phyloP scores from a whole-genome alignment of 1,284 basidiomycete genomes.

The Thelephora terrestris region DNA sequence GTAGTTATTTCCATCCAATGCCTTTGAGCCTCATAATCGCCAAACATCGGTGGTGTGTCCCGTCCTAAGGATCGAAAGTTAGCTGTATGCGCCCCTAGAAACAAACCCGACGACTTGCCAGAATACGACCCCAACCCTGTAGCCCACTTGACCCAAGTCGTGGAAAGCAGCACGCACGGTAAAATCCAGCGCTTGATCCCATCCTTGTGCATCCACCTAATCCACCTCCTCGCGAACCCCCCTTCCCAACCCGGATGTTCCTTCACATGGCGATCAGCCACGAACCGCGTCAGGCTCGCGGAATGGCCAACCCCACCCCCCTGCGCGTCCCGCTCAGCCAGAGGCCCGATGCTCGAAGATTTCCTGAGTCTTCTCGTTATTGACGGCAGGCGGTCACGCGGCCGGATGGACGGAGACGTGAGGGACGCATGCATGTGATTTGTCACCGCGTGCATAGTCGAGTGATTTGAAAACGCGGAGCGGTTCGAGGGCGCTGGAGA shows the following conservation, averaged over 20 bases:
- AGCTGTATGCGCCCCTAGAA: constrained; percentile 3
- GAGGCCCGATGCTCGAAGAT: not conserved
- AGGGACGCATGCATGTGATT: constrained; percentile 11
- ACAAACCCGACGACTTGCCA: constrained; percentile 37
- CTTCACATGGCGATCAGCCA: constrained; percentile 3
- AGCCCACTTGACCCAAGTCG: constrained; percentile 54
- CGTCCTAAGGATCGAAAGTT: constrained; percentile 35
- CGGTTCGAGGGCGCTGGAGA: constrained; percentile 18
- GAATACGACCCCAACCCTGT: constrained; percentile 75
- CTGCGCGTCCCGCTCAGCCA: not conserved
- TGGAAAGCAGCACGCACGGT: constrained; percentile 39
- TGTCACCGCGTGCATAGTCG: constrained; percentile 16
- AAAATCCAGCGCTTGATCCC: constrained; percentile 50
- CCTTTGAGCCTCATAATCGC: constrained; percentile 89
- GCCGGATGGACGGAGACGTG: constrained; percentile 3
- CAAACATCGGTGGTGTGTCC: constrained; percentile 70
- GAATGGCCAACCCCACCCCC: not conserved
- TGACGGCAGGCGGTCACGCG: too few relatives aligned
- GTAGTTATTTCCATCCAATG: constrained; percentile 91
- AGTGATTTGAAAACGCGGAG: constrained; percentile 27
- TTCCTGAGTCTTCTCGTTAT: too few relatives aligned
- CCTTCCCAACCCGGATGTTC: constrained; percentile 25
- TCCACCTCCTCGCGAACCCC: constrained; percentile 48
- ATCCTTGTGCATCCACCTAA: constrained; percentile 68
- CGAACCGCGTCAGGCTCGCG: not conserved